These are phyloP conservation scores for Fraxinus xanthoxyloides DNA, from an alignment of 305 asterid species.

Conservation along the genomic window DNA sequence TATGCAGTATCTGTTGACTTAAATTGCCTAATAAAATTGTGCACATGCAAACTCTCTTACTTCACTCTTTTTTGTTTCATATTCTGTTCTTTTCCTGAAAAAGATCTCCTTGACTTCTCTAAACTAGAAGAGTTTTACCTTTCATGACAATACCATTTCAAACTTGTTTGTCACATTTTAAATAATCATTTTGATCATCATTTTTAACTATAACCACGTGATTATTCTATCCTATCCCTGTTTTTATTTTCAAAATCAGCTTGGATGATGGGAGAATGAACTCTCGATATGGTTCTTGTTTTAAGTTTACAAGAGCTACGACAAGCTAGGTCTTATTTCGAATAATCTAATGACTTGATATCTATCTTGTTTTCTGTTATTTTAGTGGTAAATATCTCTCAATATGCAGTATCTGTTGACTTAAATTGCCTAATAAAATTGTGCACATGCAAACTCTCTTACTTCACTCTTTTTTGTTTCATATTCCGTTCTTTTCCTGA, in stretches of 20 bases:
- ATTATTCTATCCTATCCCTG: neutral
- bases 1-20: neutral
- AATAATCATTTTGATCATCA: neutral
- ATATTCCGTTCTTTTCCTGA: neutral
- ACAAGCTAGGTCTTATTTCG: neutral
- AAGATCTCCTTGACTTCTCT: neutral
- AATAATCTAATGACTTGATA: neutral
- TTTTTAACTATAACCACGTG: neutral
- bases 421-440: neutral
- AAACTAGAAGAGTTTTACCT: conserved; percentile 4
- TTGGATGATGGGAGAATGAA: neutral
- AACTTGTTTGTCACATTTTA: neutral
- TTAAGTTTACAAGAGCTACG: neutral
- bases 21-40: neutral
- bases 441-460: neutral
- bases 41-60: neutral
- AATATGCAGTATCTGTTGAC: neutral
- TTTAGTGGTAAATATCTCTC: neutral
- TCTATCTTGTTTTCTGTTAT: too few relatives aligned
- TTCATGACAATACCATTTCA: neutral
- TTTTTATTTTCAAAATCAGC: neutral
- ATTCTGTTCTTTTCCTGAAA: neutral
- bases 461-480: conserved; percentile 1
- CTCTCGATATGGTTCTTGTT: neutral
- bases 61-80: neutral